Evolutionary conservation across 768 basidiomycete genomes (phyloP).

Genomic region (Leccinum subgranulosum): DNA sequence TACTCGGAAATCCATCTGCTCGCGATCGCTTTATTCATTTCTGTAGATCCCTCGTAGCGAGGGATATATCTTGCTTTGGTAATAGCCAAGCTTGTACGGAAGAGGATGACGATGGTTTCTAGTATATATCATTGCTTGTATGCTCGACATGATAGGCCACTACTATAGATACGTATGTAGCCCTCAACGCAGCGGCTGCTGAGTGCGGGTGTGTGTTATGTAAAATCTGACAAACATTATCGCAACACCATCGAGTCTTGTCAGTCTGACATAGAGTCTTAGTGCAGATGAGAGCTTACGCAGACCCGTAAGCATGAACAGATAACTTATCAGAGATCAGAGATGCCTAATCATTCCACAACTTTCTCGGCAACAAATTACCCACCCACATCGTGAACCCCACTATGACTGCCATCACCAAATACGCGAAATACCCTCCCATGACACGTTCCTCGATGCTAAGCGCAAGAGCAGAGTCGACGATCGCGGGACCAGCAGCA

Average conservation of each 20-base stretch:
- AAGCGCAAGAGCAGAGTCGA: conserved; percentile 26
- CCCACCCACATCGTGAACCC: conserved; percentile 29
- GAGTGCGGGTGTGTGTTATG: too few species aligned
- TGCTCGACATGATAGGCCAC: too few species aligned
- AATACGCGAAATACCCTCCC: conserved; percentile 57
- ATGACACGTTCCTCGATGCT: conserved; percentile 37
- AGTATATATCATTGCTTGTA: too few species aligned
- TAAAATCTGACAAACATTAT: too few species aligned
- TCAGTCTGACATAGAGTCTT: too few species aligned
- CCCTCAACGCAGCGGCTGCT: too few species aligned
- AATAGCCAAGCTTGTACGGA: too few species aligned
- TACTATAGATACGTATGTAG: too few species aligned
- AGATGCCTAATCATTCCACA: conserved; percentile 10
- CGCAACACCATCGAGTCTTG: too few species aligned
- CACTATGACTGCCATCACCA: conserved; percentile 31
- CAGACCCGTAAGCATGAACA: neutral
- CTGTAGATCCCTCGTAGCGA: neutral
- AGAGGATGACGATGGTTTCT: too few species aligned
- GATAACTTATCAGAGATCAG: too few species aligned
- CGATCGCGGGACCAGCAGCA: conserved; percentile 25
- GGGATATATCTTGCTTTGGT: neutral
- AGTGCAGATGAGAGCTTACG: too few species aligned
- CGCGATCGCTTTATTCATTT: neutral
- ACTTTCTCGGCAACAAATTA: conserved; percentile 31
- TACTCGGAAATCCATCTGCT: neutral